Conservation (phyloP, 2,329 filamentous ascomycete species). For the Exserohilum turcica region DNA sequence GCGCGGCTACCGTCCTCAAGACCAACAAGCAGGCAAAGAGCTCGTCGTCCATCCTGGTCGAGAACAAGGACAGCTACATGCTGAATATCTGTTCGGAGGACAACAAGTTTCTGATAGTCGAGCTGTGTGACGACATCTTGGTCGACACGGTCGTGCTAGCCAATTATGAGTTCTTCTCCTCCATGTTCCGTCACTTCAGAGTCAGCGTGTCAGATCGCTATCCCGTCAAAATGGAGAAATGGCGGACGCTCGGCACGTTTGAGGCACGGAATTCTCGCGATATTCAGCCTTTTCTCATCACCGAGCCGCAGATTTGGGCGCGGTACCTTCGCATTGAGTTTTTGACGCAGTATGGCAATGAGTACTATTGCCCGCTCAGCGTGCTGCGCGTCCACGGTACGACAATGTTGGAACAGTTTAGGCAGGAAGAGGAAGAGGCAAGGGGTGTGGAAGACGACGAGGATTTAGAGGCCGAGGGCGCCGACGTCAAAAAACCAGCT, state of each 20-base stretch:
- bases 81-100: slow-evolving; percentile 83
- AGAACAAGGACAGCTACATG: slow-evolving; percentile 99
- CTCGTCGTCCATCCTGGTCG: slow-evolving; percentile 83
- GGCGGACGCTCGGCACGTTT: slow-evolving; percentile 86
- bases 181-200: slow-evolving; percentile 88
- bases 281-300: slow-evolving; percentile 91
- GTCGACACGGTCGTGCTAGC: slow-evolving; percentile 96
- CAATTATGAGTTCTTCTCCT: slow-evolving; percentile 99
- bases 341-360: slow-evolving; percentile 89
- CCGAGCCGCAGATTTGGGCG: slow-evolving; percentile 94
- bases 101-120: slow-evolving; percentile 93
- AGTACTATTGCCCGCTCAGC: slow-evolving; percentile 94
- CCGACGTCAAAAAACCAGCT: slow-evolving; percentile 46
- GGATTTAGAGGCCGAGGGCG: slow-evolving; percentile 55
- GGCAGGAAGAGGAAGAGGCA: slow-evolving; percentile 76
- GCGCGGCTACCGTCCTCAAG: slow-evolving; percentile 90
- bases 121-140: slow-evolving; percentile 83
- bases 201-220: slow-evolving; percentile 94
- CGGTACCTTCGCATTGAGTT: slow-evolving; percentile 93
- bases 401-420: slow-evolving; percentile 92
- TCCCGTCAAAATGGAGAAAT: slow-evolving; percentile 88
- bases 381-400: slow-evolving; percentile 89
- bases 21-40: slow-evolving; percentile 86
- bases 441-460: slow-evolving; percentile 64
- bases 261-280: slow-evolving; percentile 91